Percentiles rank a stretch among this genome's conserved stretches.
Conservation (phyloP, 1,284 basidiomycete species). For the Microstroma glucosiphilum region DNA sequence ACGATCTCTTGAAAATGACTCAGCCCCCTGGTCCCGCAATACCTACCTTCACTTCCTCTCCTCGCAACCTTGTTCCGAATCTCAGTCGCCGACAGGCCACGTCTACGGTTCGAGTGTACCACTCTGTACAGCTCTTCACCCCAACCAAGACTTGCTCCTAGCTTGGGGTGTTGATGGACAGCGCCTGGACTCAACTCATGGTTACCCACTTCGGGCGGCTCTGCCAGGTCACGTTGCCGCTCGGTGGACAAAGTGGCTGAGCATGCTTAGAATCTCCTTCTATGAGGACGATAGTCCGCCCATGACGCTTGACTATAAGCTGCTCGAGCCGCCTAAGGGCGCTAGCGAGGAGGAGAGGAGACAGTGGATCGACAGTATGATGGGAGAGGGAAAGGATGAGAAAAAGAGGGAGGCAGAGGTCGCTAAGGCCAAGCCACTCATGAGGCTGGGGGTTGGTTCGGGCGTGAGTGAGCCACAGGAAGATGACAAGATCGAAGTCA, state of each 20-base stretch:
- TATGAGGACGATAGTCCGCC: conserved; percentile 18
- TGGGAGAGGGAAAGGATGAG: conserved; percentile 3
- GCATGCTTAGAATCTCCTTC: conserved; percentile 36
- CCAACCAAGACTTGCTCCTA: conserved; percentile 25
- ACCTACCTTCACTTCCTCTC: conserved; percentile 27
- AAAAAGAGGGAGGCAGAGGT: conserved; percentile 18
- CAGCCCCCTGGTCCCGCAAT: conserved; percentile 17
- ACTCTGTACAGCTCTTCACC: conserved; percentile 27
- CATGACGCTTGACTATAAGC: conserved; percentile 21
- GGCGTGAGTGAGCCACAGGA: conserved; percentile 19
- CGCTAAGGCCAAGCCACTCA: conserved; percentile 14
- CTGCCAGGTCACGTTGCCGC: conserved; percentile 67
- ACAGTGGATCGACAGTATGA: conserved; percentile 14
- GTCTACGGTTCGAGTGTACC: conserved; percentile 28
- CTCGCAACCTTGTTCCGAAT: conserved; percentile 25
- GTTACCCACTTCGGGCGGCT: conserved; percentile 62
- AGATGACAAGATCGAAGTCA: conserved; percentile 9
- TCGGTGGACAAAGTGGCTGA: conserved; percentile 72
- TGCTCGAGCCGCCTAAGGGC: conserved; percentile 56
- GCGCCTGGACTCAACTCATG: conserved; percentile 61
- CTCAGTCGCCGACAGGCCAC: conserved; percentile 20
- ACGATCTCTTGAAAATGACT: conserved; percentile 7
- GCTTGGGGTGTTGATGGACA: conserved; percentile 51
- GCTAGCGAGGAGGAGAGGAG: conserved; percentile 62
- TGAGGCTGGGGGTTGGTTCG: conserved; percentile 22